Conservation (phyloP, 2,329 filamentous ascomycete species). For the Colletotrichum sp. region DNA sequence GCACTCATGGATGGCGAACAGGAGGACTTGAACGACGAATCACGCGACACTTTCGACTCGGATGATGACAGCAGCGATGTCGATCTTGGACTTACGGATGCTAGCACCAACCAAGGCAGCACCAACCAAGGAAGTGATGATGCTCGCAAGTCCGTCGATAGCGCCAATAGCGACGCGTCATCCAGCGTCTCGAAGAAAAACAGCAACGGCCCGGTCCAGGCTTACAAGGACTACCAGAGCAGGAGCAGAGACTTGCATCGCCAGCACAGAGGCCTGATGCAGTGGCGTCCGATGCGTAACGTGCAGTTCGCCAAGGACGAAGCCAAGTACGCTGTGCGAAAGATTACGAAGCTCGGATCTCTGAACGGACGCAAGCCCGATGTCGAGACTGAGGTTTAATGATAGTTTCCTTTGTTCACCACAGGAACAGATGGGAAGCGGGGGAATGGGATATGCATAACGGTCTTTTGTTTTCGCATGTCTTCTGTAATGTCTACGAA, state of each 20-base stretch:
- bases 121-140: constrained; percentile 23
- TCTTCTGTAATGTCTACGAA: background rate
- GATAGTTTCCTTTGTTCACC: background rate
- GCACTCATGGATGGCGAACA: constrained; percentile 42
- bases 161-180: constrained; percentile 35
- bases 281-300: constrained; percentile 92
- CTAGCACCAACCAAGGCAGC: constrained; percentile 35
- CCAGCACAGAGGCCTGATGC: constrained; percentile 90
- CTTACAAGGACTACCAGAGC: constrained; percentile 68
- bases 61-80: constrained; percentile 34
- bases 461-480: background rate
- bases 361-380: constrained; percentile 85
- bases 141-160: constrained; percentile 44
- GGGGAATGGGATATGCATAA: background rate
- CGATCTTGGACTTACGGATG: constrained; percentile 65
- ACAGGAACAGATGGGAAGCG: background rate
- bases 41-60: constrained; percentile 45
- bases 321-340: constrained; percentile 77
- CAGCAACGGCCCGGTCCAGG: constrained; percentile 60
- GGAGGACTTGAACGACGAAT: constrained; percentile 39
- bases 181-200: constrained; percentile 36
- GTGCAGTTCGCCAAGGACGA: constrained; percentile 88
- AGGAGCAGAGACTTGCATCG: constrained; percentile 79
- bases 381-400: constrained; percentile 77
- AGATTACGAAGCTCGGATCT: constrained; percentile 77